Evolutionary conservation across 2,329 filamentous ascomycete genomes (phyloP).

Genomic region (Paramyrothecium roridum): DNA sequence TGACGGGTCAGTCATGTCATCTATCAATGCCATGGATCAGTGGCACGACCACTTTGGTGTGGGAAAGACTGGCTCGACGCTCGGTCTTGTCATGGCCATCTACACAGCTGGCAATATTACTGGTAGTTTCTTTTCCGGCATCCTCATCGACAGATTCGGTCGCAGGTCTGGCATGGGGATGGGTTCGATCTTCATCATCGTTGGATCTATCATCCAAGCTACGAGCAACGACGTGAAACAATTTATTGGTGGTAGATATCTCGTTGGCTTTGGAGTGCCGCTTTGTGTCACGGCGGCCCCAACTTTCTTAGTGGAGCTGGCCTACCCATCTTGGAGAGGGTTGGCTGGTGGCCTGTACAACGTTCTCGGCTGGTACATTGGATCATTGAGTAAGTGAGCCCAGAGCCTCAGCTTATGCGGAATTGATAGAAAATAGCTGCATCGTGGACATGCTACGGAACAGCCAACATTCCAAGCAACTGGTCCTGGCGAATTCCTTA

Average conservation of each 20-base stretch:
- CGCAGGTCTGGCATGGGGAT: conserved; percentile 31
- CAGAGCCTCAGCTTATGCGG: no score
- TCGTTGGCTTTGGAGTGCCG: conserved; percentile 51
- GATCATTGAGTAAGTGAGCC: no score
- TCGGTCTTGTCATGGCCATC: conserved; percentile 46
- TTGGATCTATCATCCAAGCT: conserved; percentile 44
- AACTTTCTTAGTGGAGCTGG: conserved; percentile 44
- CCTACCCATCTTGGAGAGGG: conserved; percentile 43
- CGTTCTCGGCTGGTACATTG: not conserved
- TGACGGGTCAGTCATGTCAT: conserved; percentile 46
- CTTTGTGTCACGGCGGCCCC: conserved; percentile 42
- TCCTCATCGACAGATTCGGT: conserved; percentile 43
- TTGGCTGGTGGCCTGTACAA: conserved; percentile 27
- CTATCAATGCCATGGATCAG: conserved; percentile 46
- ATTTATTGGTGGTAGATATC: conserved; percentile 56
- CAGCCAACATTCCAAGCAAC: no score
- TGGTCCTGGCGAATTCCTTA: no score
- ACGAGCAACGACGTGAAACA: conserved; percentile 32
- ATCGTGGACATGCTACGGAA: no score
- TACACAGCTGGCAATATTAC: no score
- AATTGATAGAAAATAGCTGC: no score
- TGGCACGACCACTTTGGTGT: conserved; percentile 46
- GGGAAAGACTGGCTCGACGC: conserved; percentile 48
- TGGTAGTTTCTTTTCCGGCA: conserved; percentile 40
- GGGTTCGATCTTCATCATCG: conserved; percentile 37